Conservation (phyloP, 257 asterid species). For the Penstemon davidsonii region DNA sequence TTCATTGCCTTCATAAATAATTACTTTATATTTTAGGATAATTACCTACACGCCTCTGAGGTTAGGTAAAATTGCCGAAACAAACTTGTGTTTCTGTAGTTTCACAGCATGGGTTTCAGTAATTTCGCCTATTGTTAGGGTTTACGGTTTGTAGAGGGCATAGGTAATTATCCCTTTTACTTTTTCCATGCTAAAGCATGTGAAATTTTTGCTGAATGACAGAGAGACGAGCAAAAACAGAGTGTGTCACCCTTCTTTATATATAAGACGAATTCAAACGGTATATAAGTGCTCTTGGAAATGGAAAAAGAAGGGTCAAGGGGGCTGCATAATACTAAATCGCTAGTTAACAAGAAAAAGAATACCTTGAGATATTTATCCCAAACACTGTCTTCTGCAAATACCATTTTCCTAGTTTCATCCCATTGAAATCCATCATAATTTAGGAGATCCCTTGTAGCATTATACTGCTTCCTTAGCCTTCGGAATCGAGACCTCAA, state of each 20-base stretch:
- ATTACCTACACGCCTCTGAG: too few relatives aligned
- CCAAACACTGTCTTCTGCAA: not conserved
- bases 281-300: not conserved
- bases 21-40: too few relatives aligned
- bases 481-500: not conserved
- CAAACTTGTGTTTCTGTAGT: too few relatives aligned
- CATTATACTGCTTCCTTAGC: not conserved
- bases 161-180: too few relatives aligned
- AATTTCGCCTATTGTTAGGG: too few relatives aligned
- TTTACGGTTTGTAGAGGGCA: too few relatives aligned
- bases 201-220: too few relatives aligned
- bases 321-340: not conserved
- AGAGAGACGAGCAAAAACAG: not conserved
- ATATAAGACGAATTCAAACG: not conserved
- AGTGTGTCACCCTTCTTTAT: too few relatives aligned
- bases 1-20: too few relatives aligned
- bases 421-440: not conserved
- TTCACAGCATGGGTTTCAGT: too few relatives aligned
- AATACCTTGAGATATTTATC: not conserved
- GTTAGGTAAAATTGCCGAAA: too few relatives aligned
- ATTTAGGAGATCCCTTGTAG: not conserved
- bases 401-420: not conserved
- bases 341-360: not conserved
- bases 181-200: too few relatives aligned
- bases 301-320: not conserved